A percentile compares a stretch with the other conserved stretches of the same genome.
Evolutionary conservation across 1,284 basidiomycete species (phyloP).

Genomic region (Marasmius fiardii): DNA sequence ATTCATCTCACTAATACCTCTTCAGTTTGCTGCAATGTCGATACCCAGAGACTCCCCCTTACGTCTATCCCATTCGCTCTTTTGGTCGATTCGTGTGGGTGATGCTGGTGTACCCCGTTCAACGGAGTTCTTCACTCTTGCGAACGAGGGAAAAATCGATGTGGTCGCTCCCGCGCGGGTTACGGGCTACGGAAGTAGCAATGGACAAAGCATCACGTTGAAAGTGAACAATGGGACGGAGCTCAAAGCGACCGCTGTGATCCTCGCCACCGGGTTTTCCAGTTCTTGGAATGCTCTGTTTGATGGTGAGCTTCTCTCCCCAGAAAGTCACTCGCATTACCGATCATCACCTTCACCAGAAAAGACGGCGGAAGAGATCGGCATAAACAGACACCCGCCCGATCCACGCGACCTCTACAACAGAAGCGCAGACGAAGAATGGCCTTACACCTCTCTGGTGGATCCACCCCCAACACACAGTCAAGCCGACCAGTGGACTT

Average conservation of each 20-base stretch:
- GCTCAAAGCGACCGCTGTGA: conserved; percentile 31
- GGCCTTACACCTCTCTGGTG: conserved; percentile 31
- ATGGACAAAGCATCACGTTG: conserved; percentile 36
- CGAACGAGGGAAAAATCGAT: conserved; percentile 38
- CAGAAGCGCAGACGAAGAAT: conserved; percentile 16
- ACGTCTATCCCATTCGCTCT: conserved; percentile 34
- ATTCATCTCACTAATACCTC: not conserved
- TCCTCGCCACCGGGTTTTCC: conserved; percentile 54
- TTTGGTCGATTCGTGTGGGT: conserved; percentile 47
- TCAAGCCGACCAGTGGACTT: conserved; percentile 27
- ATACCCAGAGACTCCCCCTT: conserved; percentile 41
- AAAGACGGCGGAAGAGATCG: conserved; percentile 31
- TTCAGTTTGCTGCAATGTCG: conserved; percentile 35
- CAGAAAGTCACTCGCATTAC: not conserved
- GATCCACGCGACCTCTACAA: conserved; percentile 6
- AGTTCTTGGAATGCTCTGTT: conserved; percentile 52
- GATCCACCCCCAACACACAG: conserved; percentile 20
- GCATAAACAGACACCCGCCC: conserved; percentile 30
- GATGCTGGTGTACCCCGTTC: conserved; percentile 43
- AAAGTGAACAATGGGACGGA: conserved; percentile 35
- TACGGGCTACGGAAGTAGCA: conserved; percentile 23
- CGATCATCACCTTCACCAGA: conserved; percentile 24
- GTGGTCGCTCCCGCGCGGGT: conserved; percentile 40
- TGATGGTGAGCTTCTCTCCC: conserved; percentile 30
- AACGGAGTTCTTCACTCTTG: conserved; percentile 35